A percentile compares a stretch with the other conserved stretches of the same genome.
phyloP scores from a whole-genome alignment of 768 basidiomycete genomes.

The Russula griseocarnosa region DNA sequence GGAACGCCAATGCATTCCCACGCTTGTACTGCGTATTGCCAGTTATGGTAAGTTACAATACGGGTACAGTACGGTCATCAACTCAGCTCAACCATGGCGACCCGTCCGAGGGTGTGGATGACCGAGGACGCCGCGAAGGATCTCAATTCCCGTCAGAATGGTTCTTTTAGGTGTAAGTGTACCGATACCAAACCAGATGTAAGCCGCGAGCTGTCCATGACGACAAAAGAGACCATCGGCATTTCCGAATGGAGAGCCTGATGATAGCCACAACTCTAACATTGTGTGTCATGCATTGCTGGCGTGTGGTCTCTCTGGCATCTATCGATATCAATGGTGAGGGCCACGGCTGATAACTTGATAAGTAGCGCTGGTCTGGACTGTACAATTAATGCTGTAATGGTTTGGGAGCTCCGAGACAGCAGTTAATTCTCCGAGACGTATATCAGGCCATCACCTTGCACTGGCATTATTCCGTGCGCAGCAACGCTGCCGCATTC shows the following conservation, averaged over 20 bases:
- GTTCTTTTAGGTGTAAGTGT: background rate
- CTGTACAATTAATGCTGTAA: background rate
- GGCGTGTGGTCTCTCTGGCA: background rate
- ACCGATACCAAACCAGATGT: background rate
- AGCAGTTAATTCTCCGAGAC: background rate
- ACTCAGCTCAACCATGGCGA: background rate
- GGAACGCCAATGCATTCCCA: background rate
- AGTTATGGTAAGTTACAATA: too few relatives aligned
- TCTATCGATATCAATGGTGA: background rate
- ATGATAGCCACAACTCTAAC: background rate
- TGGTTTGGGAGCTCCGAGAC: background rate
- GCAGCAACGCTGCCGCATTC: too few relatives aligned
- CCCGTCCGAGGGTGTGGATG: background rate
- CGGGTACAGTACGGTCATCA: too few relatives aligned
- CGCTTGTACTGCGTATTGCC: too few relatives aligned
- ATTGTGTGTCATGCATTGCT: background rate
- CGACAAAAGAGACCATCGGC: background rate
- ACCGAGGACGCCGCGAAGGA: constrained; percentile 1
- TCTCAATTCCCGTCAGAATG: background rate
- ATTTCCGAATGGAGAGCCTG: background rate
- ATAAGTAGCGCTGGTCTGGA: background rate
- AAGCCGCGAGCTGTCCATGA: background rate
- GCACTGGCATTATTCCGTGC: background rate
- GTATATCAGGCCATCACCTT: background rate
- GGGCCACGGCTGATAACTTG: background rate